These are phyloP conservation scores for Taiwanofungus camphoratus DNA, from an alignment of 1,284 basidiomycete species.

Conservation along the genomic window DNA sequence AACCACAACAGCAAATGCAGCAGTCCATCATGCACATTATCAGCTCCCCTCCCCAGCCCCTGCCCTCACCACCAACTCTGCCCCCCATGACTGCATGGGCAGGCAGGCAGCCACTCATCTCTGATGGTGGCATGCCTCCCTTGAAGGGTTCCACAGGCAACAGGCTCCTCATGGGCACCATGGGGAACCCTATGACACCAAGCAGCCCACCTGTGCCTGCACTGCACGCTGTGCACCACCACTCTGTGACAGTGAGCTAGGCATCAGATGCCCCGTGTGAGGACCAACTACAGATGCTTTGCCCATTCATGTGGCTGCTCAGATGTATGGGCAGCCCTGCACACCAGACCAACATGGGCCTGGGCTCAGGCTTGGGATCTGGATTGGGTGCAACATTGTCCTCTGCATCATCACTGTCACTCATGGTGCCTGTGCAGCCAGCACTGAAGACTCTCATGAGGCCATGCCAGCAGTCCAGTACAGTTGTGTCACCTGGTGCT, in stretches of 20 bases:
- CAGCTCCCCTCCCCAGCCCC: not conserved
- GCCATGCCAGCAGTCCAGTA: no score
- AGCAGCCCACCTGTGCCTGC: not conserved
- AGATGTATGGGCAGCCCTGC: not conserved
- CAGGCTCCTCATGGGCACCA: constrained; percentile 20
- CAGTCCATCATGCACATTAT: constrained; percentile 12
- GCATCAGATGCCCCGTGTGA: not conserved
- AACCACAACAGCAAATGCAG: no score
- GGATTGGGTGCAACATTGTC: not conserved
- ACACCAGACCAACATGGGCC: no score
- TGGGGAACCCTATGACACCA: constrained; percentile 5
- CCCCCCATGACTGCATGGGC: no score
- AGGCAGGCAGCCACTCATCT: no score
- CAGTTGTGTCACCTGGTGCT: no score
- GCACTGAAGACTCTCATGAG: no score
- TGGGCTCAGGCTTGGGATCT: no score
- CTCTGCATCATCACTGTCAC: not conserved
- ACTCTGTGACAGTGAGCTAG: not conserved
- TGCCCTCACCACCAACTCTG: not conserved
- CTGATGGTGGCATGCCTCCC: no score
- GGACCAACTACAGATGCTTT: no score
- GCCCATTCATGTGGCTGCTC: not conserved
- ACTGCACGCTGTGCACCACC: not conserved
- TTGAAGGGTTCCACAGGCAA: constrained; percentile 25
- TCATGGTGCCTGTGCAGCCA: not conserved